Evolutionary conservation across 2,329 filamentous ascomycete genomes (phyloP), one percentile per base, ranked within the genome.

Genomic region (Pyrenophora graminea): DNA sequence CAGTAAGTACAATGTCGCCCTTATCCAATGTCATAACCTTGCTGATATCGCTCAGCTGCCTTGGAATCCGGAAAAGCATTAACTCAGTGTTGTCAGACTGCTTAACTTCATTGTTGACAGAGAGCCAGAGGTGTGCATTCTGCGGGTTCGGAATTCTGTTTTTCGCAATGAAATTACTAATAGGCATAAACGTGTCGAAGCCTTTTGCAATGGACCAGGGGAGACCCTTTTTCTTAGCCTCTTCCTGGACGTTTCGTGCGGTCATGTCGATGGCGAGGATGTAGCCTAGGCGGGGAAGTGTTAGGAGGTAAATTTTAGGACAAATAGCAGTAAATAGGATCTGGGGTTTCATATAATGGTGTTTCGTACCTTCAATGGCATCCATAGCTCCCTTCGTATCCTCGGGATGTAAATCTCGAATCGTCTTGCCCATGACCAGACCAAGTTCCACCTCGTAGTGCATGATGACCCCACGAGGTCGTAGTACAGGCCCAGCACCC

Each of bases 141-240:
- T 97, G 92, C 27, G 94, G 94, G 76, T 97, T 85, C 10, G 88
- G 83, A 62, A 99, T 91, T 59, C 82, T 81, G 31, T 83, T 80
- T 78, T 95, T 96, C 62, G 85, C 80, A 66, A 99, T 95, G 48
- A 90, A 80, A 58, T 87, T 80, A 73, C 88, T 90, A 68, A 99
- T 83, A 51, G 94, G 94, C 44, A 96, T 82, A 79, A 99, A 99
- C 3, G 94, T 97, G 74, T 99, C 94, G 72, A 97, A 99, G 39
- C 94, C 94, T 80, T 99, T 99, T 63, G 90, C 88, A 61, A 97
- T 97, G 67, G 87, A 86, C 94, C 94, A 99, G 6, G 94, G 94
- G 13, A 97, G 85, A 31, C 94, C 91, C 80, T 94, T 96, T 77
- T 89, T 91, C 84, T 97, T 99, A 60, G 93, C 93, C 78, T 97